phyloP scores from a whole-genome alignment of 2,329 filamentous ascomycete species.

The Trichoderma endophyticum region DNA sequence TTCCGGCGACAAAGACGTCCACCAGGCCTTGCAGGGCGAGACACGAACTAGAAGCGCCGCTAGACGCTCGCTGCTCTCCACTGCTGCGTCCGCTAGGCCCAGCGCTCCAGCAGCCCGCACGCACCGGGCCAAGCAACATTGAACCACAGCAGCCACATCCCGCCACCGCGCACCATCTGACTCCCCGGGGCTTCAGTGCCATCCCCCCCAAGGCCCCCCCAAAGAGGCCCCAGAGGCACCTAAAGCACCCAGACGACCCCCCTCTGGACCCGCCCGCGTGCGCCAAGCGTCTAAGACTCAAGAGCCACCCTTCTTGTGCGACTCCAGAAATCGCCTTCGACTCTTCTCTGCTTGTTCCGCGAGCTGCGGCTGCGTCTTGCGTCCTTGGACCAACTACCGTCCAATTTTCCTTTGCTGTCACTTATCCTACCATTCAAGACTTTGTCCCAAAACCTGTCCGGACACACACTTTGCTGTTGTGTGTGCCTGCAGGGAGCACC shows the following conservation, averaged over 20 bases:
- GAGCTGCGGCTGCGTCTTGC: slow-evolving; percentile 17
- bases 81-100: slow-evolving; percentile 9
- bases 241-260: background rate
- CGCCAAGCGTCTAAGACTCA: slow-evolving; percentile 19
- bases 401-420: slow-evolving; percentile 14
- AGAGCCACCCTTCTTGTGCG: slow-evolving; percentile 19
- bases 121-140: slow-evolving; percentile 7
- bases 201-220: background rate
- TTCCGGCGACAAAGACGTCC: background rate
- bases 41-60: slow-evolving; percentile 17
- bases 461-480: slow-evolving; percentile 14
- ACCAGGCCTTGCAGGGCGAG: slow-evolving; percentile 11
- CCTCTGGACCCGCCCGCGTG: slow-evolving; percentile 20
- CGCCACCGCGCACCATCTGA: slow-evolving; percentile 18
- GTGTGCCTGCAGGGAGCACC: slow-evolving; percentile 16
- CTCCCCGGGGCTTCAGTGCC: background rate
- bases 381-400: slow-evolving; percentile 10
- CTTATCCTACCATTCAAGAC: background rate
- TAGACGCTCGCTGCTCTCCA: slow-evolving; percentile 16
- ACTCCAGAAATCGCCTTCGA: slow-evolving; percentile 19
- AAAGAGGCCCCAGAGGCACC: background rate
- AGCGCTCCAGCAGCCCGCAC: background rate
- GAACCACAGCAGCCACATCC: slow-evolving; percentile 17
- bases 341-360: slow-evolving; percentile 18
- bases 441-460: slow-evolving; percentile 16